Evolutionary conservation across 225 moss, liverwort and hornwort species (phyloP), one percentile per base, ranked within the genome.

Genomic region (Marchantia paleacea): DNA sequence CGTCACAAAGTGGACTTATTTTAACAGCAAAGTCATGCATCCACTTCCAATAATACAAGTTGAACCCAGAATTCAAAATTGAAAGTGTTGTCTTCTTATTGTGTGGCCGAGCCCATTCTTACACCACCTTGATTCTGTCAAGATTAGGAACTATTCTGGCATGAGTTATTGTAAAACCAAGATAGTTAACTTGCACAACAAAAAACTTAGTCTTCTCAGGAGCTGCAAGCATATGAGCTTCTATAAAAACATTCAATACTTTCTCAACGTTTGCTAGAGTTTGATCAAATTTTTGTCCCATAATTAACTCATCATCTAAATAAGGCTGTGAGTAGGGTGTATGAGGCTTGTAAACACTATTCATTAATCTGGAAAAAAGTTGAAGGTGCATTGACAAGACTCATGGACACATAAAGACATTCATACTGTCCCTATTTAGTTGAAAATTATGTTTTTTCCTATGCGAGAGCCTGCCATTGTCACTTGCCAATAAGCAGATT

Each of bases 231-330:
- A 62, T 10, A 10, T 18, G 10, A 18, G 73, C 73, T 18, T 51
- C 6, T 9, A 73, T 73, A 12, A 73, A 49, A 3, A 8, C 50
- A 28, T 12, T 4, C 4, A 73, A 22, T 2, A 73, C 50, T 5
- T 49, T 4, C 12, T 49, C 49, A 14, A 73, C 15, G 20, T 48
- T 73, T 10, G 4, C 22, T 6, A 15, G 15, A 19, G 66, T 22
- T 30, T 61, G 12, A 31, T 64, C 75, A 30, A 58, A 75, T 14
- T 0, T 63, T 16, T 47, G 10, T n/a, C 81, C 74, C 49, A 73
- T 62, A 0, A 81, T 7, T 0, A 55, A 3, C 14, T 75, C 9
- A 52, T 81, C 75, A 64, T 81, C 81, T 30, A 81, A 62, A 8
- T 73, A 81, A 10, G 48, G 28, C 0, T 66, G 73, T 12, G 51